A percentile compares a stretch with the other conserved stretches of the same genome.
These are phyloP conservation scores for Fusarium sarcochroum DNA, from an alignment of 2,329 filamentous ascomycete genomes.

Conservation along the genomic window DNA sequence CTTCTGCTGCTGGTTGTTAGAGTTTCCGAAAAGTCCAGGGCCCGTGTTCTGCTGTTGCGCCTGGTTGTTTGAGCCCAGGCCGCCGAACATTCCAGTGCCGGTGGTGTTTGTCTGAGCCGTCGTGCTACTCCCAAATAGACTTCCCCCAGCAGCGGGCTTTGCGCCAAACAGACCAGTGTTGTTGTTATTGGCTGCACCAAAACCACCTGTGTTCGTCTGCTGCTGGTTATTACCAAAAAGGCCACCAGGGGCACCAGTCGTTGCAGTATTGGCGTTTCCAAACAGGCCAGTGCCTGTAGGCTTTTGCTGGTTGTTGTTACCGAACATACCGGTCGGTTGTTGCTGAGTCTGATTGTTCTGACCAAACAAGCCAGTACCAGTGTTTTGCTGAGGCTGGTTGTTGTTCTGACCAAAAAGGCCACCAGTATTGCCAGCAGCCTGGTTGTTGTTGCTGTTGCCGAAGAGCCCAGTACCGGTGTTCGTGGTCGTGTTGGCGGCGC, in stretches of 20 bases:
- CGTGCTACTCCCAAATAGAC: constrained; percentile 58
- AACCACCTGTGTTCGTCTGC: constrained; percentile 50
- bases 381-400: constrained; percentile 49
- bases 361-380: constrained; percentile 55
- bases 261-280: constrained; percentile 32
- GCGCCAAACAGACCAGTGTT: constrained; percentile 57
- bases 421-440: constrained; percentile 53
- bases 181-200: constrained; percentile 50
- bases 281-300: constrained; percentile 54
- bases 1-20: constrained; percentile 57
- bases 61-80: constrained; percentile 55
- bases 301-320: constrained; percentile 59
- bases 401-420: constrained; percentile 60
- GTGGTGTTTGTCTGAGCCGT: constrained; percentile 54
- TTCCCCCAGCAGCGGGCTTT: constrained; percentile 55
- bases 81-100: constrained; percentile 62
- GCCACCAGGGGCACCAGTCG: constrained; percentile 47
- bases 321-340: constrained; percentile 61
- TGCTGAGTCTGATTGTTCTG: constrained; percentile 52
- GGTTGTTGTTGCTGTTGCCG: constrained; percentile 57
- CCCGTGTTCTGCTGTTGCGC: constrained; percentile 56
- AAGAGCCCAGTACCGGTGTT: constrained; percentile 57
- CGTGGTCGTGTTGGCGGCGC: constrained; percentile 52
- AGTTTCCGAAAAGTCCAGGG: constrained; percentile 65
- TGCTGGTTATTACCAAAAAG: constrained; percentile 62